These are phyloP conservation scores for Umbilicus rupestris DNA, from an alignment of 164 flowering plant species.

Conservation along the genomic window DNA sequence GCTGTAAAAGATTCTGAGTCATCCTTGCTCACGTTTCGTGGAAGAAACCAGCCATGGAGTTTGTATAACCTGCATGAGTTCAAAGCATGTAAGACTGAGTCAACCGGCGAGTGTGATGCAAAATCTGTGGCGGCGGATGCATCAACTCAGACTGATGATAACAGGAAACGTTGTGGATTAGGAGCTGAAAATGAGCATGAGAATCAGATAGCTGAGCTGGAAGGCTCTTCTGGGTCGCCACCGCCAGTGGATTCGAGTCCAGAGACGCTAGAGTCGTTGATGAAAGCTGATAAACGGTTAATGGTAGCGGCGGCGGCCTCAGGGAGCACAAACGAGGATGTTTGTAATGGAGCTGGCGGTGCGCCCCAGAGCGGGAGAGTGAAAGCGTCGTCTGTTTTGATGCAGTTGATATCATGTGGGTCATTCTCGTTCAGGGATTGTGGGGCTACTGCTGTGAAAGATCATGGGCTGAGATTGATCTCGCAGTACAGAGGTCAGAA, in stretches of 20 bases:
- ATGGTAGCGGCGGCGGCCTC: background rate
- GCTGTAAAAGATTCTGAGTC: background rate
- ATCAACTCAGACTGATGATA: constrained; percentile 77
- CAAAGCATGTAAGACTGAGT: too few relatives aligned
- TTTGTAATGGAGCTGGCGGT: background rate
- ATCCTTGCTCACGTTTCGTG: too few relatives aligned
- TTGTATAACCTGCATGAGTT: too few relatives aligned
- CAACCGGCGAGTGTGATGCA: too few relatives aligned
- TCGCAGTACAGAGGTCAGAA: background rate
- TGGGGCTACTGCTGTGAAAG: background rate
- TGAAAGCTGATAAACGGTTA: constrained; percentile 52
- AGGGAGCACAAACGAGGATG: background rate
- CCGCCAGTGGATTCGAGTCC: constrained; percentile 91
- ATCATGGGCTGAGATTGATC: background rate
- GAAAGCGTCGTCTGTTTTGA: background rate
- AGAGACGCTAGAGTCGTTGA: constrained; percentile 64
- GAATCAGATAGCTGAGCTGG: constrained; percentile 40
- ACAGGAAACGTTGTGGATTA: constrained; percentile 27
- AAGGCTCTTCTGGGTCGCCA: constrained; percentile 80
- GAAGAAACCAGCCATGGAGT: too few relatives aligned
- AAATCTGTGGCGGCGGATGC: constrained; percentile 56
- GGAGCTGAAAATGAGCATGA: constrained; percentile 22
- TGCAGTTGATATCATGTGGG: background rate
- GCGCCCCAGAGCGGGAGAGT: background rate
- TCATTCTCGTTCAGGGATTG: constrained; percentile 2